Percentiles rank a stretch among this genome's conserved stretches.
phyloP scores from a whole-genome alignment of 2,329 filamentous ascomycete species.

The Aspergillus sp. region DNA sequence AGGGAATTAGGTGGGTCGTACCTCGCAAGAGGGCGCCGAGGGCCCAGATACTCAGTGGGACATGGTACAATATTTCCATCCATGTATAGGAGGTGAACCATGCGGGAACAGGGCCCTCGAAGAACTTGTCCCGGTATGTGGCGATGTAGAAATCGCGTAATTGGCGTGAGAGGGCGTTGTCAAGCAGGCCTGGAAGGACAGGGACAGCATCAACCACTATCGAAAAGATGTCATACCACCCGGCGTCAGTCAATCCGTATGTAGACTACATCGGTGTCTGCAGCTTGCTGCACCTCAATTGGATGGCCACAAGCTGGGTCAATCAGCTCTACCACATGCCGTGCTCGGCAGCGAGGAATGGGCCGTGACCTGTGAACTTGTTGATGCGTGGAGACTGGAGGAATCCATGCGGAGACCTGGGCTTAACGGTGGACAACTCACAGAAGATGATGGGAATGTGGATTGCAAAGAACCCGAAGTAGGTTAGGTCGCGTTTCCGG shows the following conservation, averaged over 20 bases:
- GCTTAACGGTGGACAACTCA: constrained; percentile 30
- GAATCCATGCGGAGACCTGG: not conserved
- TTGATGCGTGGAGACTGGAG: not conserved
- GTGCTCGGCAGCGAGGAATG: not conserved
- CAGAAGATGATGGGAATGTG: constrained; percentile 63
- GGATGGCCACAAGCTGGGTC: not conserved
- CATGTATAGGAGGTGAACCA: constrained; percentile 61
- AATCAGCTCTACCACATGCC: not conserved
- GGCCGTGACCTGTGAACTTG: not conserved
- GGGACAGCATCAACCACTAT: constrained; percentile 61
- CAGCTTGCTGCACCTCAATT: not conserved
- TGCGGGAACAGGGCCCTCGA: constrained; percentile 52
- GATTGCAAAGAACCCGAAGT: constrained; percentile 60
- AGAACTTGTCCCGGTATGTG: constrained; percentile 65
- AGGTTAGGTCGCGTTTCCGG: constrained; percentile 40
- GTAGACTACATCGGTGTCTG: not conserved
- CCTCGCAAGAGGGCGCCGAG: constrained; percentile 54
- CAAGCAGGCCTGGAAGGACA: constrained; percentile 56
- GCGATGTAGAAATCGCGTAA: constrained; percentile 59
- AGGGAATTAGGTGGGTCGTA: constrained; percentile 28
- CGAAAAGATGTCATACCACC: constrained; percentile 4
- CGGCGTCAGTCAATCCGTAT: constrained; percentile 5
- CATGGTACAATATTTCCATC: constrained; percentile 62
- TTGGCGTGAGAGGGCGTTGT: constrained; percentile 48
- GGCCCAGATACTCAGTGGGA: constrained; percentile 62